A percentile compares a stretch with the other conserved stretches of the same genome.
phyloP scores from a whole-genome alignment of 768 basidiomycete species.

The Lentinus brumalis region DNA sequence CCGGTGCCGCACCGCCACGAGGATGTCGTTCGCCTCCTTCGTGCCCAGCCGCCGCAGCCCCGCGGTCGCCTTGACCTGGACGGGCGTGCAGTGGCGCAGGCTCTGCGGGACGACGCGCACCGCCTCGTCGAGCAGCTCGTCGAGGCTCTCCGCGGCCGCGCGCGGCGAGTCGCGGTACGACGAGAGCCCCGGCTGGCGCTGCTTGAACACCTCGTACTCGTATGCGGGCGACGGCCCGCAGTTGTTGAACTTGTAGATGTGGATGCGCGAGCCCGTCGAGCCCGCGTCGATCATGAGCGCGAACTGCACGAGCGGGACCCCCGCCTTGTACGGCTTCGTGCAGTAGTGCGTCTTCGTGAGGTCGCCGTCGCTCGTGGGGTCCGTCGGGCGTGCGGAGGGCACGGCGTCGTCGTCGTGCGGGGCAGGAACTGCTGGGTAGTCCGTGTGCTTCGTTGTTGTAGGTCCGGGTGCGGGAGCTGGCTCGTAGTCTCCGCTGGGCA shows the following conservation, averaged over 20 bases:
- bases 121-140: slow-evolving; percentile 81
- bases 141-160: slow-evolving; percentile 77
- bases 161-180: slow-evolving; percentile 56
- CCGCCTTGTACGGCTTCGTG: slow-evolving; percentile 49
- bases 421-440: slow-evolving; percentile 1
- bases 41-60: slow-evolving; percentile 76
- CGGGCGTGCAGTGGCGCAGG: slow-evolving; percentile 73
- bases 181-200: slow-evolving; percentile 80
- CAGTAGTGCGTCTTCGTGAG: slow-evolving; percentile 75
- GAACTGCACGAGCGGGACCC: slow-evolving; percentile 75
- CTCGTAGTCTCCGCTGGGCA: slow-evolving; percentile 4
- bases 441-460: not conserved
- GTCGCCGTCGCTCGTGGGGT: slow-evolving; percentile 76
- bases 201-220: slow-evolving; percentile 93
- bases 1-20: slow-evolving; percentile 68
- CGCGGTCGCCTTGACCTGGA: slow-evolving; percentile 93
- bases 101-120: slow-evolving; percentile 69
- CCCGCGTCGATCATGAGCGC: slow-evolving; percentile 98
- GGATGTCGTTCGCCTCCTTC: slow-evolving; percentile 64
- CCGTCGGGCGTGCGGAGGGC: slow-evolving; percentile 42
- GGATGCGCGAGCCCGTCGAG: slow-evolving; percentile 95
- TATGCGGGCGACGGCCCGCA: slow-evolving; percentile 73
- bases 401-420: slow-evolving; percentile 20
- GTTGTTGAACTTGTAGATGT: slow-evolving; percentile 98
- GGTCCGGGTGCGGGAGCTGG: slow-evolving; percentile 5